Evolutionary conservation across 805 yeast species (phyloP).

Genomic region (Cyberlindnera suaveolens): DNA sequence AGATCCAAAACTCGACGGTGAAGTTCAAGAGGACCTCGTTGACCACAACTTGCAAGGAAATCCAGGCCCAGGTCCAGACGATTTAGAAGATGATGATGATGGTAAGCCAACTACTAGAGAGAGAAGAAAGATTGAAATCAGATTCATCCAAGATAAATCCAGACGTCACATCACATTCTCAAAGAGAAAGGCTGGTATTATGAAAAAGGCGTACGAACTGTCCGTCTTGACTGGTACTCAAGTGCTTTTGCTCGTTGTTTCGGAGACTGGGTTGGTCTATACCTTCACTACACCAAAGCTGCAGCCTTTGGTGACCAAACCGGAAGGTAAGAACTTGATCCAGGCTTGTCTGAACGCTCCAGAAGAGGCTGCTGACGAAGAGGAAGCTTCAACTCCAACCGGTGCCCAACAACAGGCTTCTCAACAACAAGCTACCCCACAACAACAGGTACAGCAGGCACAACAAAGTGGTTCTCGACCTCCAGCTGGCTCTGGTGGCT

Average conservation of each 20-base stretch:
- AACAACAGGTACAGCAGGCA: slow-evolving; percentile 6
- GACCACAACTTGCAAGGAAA: slow-evolving; percentile 6
- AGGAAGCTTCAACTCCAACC: slow-evolving; percentile 31
- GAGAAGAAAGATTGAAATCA: slow-evolving; percentile 90
- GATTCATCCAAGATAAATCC: slow-evolving; percentile 95
- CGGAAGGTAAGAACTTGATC: slow-evolving; percentile 94
- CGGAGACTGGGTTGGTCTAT: slow-evolving; percentile 97
- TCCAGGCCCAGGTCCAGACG: slow-evolving; percentile 16
- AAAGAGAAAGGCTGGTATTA: slow-evolving; percentile 96
- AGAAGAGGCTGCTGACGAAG: slow-evolving; percentile 54
- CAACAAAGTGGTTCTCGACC: slow-evolving; percentile 15
- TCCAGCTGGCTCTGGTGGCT: slow-evolving; percentile 26
- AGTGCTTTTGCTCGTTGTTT: slow-evolving; percentile 87
- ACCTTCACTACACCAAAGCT: slow-evolving; percentile 98
- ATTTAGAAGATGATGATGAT: slow-evolving; percentile 42
- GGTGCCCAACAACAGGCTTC: slow-evolving; percentile 20
- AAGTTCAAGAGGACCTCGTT: slow-evolving; percentile 20
- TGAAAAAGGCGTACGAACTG: slow-evolving; percentile 98
- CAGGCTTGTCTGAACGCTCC: slow-evolving; percentile 97
- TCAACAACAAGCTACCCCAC: slow-evolving; percentile 11
- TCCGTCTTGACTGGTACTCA: slow-evolving; percentile 97
- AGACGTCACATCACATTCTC: slow-evolving; percentile 97
- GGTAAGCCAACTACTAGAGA: slow-evolving; percentile 43
- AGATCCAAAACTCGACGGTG: slow-evolving; percentile 18
- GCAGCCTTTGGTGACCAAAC: slow-evolving; percentile 94